A percentile compares a stretch with the other conserved stretches of the same genome.
phyloP scores from a whole-genome alignment of 192 early-diverging fungal genomes.

The Dimargaris cristalligena region DNA sequence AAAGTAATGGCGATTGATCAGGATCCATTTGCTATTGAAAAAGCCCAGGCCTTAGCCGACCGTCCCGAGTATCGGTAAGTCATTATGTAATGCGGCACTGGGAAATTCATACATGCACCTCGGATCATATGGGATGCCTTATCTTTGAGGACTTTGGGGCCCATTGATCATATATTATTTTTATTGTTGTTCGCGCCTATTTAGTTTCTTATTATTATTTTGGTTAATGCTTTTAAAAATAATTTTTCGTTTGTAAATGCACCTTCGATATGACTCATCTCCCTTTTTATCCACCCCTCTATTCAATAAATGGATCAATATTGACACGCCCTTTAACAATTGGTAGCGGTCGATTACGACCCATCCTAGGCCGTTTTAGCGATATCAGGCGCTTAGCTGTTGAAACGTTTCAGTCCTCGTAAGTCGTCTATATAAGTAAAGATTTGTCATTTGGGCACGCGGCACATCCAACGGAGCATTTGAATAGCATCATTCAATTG shows the following conservation, averaged over 20 bases:
- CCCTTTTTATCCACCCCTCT: no score
- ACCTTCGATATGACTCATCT: background rate
- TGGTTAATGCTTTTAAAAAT: background rate
- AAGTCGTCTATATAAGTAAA: no score
- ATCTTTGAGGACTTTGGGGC: background rate
- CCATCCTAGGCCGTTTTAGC: no score
- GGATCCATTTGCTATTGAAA: constrained; percentile 44
- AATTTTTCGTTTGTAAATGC: constrained; percentile 1
- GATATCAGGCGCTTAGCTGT: no score
- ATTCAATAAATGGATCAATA: no score
- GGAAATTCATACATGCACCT: no score
- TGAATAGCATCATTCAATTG: no score
- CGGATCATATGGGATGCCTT: no score
- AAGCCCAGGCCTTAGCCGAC: constrained; percentile 28
- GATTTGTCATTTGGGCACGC: no score
- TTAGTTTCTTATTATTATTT: background rate
- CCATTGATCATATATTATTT: background rate
- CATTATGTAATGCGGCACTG: background rate
- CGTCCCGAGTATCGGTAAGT: constrained; percentile 18
- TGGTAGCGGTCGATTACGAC: constrained; percentile 9
- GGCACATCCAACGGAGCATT: no score
- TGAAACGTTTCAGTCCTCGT: no score
- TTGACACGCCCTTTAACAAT: constrained; percentile 23
- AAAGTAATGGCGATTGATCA: constrained; percentile 52
- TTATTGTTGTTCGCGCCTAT: background rate